phyloP scores from a whole-genome alignment of 208 protist species.

The Leishmania amazonensis region DNA sequence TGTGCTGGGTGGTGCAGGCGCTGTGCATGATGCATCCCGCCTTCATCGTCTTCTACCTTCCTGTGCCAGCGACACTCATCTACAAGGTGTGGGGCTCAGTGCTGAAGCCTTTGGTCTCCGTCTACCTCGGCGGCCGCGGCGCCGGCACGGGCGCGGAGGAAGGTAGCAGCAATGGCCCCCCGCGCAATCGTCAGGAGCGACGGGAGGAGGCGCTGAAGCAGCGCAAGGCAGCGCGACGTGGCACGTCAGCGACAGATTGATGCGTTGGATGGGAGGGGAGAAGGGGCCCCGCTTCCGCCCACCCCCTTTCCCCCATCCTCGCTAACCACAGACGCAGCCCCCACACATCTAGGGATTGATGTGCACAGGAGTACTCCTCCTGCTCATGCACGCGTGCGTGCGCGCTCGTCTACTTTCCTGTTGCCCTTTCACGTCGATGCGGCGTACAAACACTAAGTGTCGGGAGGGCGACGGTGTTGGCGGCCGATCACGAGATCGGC shows the following conservation, averaged over 20 bases:
- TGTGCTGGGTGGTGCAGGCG: conserved; percentile 86
- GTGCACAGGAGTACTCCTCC: background rate
- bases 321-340: background rate
- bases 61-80: conserved; percentile 72
- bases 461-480: too few relatives aligned
- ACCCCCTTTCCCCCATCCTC: background rate
- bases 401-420: too few relatives aligned
- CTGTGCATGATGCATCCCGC: conserved; percentile 72
- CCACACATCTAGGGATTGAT: background rate
- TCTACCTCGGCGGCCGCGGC: conserved; percentile 25
- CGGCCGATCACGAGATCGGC: too few relatives aligned
- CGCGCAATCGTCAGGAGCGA: conserved; percentile 62
- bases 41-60: conserved; percentile 85
- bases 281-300: background rate
- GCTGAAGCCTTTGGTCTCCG: conserved; percentile 36
- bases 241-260: conserved; percentile 1
- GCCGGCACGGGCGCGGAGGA: conserved; percentile 16
- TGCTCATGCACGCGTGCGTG: background rate
- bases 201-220: conserved; percentile 60
- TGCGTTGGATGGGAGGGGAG: background rate
- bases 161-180: conserved; percentile 1
- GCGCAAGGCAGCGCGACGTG: conserved; percentile 52
- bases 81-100: conserved; percentile 71
- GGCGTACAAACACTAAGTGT: too few relatives aligned
- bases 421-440: too few relatives aligned